Evolutionary conservation across 345 rosid species (phyloP).

Genomic region (Pugionium dolabratum): DNA sequence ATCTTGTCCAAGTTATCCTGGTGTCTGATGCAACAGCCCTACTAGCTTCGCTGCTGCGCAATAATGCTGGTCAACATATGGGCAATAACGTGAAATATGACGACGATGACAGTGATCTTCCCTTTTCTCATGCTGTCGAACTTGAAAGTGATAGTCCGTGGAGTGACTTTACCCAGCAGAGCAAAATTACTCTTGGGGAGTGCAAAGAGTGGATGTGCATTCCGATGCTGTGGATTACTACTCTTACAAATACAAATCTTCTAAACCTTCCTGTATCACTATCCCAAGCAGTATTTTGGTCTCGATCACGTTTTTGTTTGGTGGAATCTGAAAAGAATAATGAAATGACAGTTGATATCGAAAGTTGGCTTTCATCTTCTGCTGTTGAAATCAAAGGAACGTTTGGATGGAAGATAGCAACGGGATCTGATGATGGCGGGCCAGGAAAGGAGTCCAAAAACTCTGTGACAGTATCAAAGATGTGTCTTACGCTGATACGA

Average conservation of each 20-base stretch:
- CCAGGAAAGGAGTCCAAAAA: slow-evolving; percentile 77
- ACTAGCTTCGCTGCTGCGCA: slow-evolving; percentile 51
- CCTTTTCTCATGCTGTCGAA: slow-evolving; percentile 45
- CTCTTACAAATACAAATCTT: slow-evolving; percentile 64
- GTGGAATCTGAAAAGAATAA: slow-evolving; percentile 74
- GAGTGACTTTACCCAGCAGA: slow-evolving; percentile 70
- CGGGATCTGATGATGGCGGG: slow-evolving; percentile 93
- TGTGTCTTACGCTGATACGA: slow-evolving; percentile 69
- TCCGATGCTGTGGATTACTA: slow-evolving; percentile 93
- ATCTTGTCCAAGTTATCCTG: slow-evolving; percentile 73
- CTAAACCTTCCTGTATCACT: slow-evolving; percentile 68
- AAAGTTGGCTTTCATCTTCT: slow-evolving; percentile 70
- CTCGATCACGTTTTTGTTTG: slow-evolving; percentile 76
- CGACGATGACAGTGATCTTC: slow-evolving; percentile 47
- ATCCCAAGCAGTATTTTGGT: slow-evolving; percentile 91
- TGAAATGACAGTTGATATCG: slow-evolving; percentile 60
- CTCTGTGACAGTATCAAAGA: slow-evolving; percentile 67
- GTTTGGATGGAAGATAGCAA: slow-evolving; percentile 90
- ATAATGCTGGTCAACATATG: slow-evolving; percentile 38
- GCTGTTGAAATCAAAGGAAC: slow-evolving; percentile 68
- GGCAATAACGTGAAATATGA: slow-evolving; percentile 45
- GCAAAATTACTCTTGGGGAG: slow-evolving; percentile 57
- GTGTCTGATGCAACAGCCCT: slow-evolving; percentile 92
- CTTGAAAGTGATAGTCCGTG: slow-evolving; percentile 57
- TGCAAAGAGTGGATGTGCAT: slow-evolving; percentile 82